These are phyloP conservation scores for Achaetomium macrosporum DNA, from an alignment of 2,329 filamentous ascomycete genomes.

Conservation along the genomic window DNA sequence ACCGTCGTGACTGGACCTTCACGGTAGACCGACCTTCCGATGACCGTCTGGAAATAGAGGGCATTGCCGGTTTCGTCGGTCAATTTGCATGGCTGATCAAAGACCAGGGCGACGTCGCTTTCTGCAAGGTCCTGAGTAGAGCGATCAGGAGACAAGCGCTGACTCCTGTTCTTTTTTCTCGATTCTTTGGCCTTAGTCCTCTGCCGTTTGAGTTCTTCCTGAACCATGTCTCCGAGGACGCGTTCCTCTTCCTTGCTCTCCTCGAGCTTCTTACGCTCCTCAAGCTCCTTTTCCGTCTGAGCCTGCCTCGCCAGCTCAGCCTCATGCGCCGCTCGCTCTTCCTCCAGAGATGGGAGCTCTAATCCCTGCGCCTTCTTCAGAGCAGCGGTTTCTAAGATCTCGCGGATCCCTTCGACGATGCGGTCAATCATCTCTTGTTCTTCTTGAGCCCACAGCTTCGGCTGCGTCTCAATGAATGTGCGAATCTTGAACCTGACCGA, in stretches of 20 bases:
- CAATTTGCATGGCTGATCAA: constrained; percentile 61
- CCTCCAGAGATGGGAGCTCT: constrained; percentile 77
- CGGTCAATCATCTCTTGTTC: constrained; percentile 57
- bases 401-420: constrained; percentile 63
- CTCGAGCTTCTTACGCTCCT: constrained; percentile 48
- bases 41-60: constrained; percentile 64
- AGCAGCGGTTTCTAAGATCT: constrained; percentile 81
- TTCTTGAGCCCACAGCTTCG: constrained; percentile 46
- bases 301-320: constrained; percentile 60
- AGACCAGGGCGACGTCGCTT: constrained; percentile 43
- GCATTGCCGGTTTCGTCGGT: constrained; percentile 58
- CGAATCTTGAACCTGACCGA: constrained; percentile 66
- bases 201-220: constrained; percentile 65
- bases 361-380: constrained; percentile 67
- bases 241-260: constrained; percentile 64
- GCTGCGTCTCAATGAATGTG: constrained; percentile 54
- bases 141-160: constrained; percentile 35
- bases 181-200: constrained; percentile 58
- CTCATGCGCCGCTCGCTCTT: constrained; percentile 80
- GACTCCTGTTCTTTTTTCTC: constrained; percentile 53
- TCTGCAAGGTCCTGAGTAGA: constrained; percentile 30
- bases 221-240: constrained; percentile 62
- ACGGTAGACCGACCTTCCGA: constrained; percentile 61
- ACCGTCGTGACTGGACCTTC: constrained; percentile 61
- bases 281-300: constrained; percentile 48